These are phyloP conservation scores for Aspergillus transmontanensis DNA, from an alignment of 2,329 filamentous ascomycete genomes.

Conservation along the genomic window DNA sequence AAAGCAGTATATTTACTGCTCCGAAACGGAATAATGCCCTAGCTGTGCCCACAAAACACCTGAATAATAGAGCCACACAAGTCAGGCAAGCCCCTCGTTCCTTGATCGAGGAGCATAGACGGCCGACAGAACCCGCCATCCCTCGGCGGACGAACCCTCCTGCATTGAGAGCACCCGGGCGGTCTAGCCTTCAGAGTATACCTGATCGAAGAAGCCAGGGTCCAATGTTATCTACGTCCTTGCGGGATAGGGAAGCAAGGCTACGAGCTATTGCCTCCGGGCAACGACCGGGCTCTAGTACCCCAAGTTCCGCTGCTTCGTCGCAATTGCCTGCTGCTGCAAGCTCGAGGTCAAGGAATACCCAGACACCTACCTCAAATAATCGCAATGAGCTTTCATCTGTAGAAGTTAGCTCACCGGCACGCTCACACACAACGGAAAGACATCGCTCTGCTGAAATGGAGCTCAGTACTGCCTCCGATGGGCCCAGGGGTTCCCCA, in stretches of 20 bases:
- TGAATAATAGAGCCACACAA: conserved; percentile 41
- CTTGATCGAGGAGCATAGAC: conserved; percentile 46
- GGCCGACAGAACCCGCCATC: conserved; percentile 22
- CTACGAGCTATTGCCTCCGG: conserved; percentile 34
- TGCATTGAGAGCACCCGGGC: conserved; percentile 21
- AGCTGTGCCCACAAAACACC: conserved; percentile 44
- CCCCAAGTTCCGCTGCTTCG: conserved; percentile 7
- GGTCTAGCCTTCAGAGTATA: conserved; percentile 13
- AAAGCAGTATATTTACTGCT: conserved; percentile 36
- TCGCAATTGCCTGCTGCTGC: background rate
- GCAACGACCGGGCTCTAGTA: conserved; percentile 12
- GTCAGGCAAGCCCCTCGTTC: conserved; percentile 43
- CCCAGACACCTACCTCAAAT: conserved; percentile 3
- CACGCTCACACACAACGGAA: conserved; percentile 2
- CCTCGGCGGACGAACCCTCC: conserved; percentile 17
- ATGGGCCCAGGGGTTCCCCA: conserved; percentile 16
- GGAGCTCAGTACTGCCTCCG: conserved; percentile 7
- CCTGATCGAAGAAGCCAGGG: conserved; percentile 2
- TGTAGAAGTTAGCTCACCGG: background rate
- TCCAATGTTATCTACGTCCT: conserved; percentile 11
- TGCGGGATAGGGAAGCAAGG: conserved; percentile 35
- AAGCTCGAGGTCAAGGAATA: conserved; percentile 1
- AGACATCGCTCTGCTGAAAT: conserved; percentile 5
- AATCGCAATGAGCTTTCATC: conserved; percentile 1
- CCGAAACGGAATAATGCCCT: conserved; percentile 40